Percentiles rank a stretch among this genome's conserved stretches.
Evolutionary conservation across 2,329 filamentous ascomycete species (phyloP).

Genomic region (Fusarium brevicatenulatum): DNA sequence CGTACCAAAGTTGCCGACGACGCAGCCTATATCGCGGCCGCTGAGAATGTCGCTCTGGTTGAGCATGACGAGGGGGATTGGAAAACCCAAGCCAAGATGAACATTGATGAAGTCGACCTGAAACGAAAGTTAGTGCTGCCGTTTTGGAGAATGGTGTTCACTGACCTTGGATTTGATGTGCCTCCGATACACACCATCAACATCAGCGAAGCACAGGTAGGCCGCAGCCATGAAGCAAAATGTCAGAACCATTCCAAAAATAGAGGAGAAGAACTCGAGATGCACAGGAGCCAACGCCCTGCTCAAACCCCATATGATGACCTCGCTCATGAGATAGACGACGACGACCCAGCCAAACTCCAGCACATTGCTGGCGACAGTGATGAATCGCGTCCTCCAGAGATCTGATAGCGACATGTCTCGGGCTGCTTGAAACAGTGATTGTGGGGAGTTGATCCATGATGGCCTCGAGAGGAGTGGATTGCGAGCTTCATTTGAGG

Average conservation of each 20-base stretch:
- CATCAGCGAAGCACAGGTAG: constrained; percentile 18
- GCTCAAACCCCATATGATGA: constrained; percentile 59
- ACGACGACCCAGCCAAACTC: constrained; percentile 48
- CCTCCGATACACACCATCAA: constrained; percentile 45
- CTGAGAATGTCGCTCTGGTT: constrained; percentile 49
- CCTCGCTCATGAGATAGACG: constrained; percentile 55
- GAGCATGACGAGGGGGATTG: constrained; percentile 60
- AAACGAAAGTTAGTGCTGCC: neutral
- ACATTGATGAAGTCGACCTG: constrained; percentile 62
- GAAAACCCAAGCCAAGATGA: constrained; percentile 63
- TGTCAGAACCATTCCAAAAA: constrained; percentile 58
- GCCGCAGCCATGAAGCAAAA: constrained; percentile 50
- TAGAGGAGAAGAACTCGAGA: constrained; percentile 59
- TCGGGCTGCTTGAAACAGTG: constrained; percentile 41
- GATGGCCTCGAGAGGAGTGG: constrained; percentile 14
- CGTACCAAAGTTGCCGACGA: constrained; percentile 58
- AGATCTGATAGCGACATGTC: constrained; percentile 35
- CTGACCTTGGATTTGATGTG: constrained; percentile 50
- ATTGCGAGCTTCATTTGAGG: constrained; percentile 38
- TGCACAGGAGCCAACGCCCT: constrained; percentile 46
- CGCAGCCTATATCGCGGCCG: constrained; percentile 51
- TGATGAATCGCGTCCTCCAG: constrained; percentile 32
- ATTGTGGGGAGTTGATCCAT: constrained; percentile 19
- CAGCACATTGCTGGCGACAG: constrained; percentile 2
- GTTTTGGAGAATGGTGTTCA: neutral